Conservation (phyloP, 2,329 filamentous ascomycete species). For the Nemania sp. region DNA sequence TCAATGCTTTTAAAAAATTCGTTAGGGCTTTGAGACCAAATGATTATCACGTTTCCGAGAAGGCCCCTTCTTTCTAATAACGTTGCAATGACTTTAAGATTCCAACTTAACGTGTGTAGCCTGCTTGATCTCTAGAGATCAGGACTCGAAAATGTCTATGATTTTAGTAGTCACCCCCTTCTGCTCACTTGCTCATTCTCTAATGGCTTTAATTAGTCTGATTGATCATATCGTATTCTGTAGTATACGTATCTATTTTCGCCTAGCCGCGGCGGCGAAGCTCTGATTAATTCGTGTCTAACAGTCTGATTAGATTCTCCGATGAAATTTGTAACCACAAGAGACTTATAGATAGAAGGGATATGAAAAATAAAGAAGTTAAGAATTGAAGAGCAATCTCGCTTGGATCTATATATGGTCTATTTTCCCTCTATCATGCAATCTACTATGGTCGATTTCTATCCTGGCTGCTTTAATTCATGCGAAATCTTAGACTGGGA, state of each 20-base stretch:
- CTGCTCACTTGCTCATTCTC: too few relatives aligned
- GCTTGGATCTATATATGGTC: conserved; percentile 3
- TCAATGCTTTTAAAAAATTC: too few relatives aligned
- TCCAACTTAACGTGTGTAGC: neutral
- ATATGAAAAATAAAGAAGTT: neutral
- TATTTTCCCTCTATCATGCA: neutral
- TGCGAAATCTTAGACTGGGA: neutral
- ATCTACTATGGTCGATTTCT: neutral
- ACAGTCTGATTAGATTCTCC: too few relatives aligned
- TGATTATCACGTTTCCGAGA: neutral
- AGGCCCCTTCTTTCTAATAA: neutral
- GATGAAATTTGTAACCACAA: too few relatives aligned
- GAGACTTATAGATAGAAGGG: too few relatives aligned
- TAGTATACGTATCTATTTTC: too few relatives aligned
- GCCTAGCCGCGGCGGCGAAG: too few relatives aligned
- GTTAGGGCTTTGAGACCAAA: neutral
- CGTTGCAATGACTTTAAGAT: neutral
- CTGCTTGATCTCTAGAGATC: too few relatives aligned
- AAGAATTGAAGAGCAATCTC: neutral
- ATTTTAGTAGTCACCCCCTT: neutral
- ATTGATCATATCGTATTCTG: too few relatives aligned
- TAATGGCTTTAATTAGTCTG: too few relatives aligned
- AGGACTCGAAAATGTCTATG: neutral
- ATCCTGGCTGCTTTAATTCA: neutral
- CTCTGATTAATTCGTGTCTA: too few relatives aligned